Conservation (phyloP, 2,329 filamentous ascomycete genomes). For the Biscogniauxia marginata region DNA sequence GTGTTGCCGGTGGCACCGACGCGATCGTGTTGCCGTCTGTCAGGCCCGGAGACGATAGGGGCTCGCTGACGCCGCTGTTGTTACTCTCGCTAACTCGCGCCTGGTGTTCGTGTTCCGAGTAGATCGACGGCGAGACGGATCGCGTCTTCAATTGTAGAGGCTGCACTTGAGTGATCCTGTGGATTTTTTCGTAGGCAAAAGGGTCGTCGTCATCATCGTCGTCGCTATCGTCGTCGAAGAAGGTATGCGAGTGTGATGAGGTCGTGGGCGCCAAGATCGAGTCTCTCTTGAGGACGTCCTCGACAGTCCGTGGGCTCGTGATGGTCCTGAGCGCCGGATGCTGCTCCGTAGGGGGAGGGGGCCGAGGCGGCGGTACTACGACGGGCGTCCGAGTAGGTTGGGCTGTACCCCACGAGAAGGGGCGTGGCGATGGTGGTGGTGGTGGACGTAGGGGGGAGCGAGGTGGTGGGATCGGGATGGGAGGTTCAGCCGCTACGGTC, state of each 20-base stretch:
- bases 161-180: slow-evolving; percentile 20
- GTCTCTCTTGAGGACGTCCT: slow-evolving; percentile 51
- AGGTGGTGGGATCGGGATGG: slow-evolving; percentile 51
- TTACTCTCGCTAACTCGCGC: slow-evolving; percentile 20
- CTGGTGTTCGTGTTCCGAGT: slow-evolving; percentile 25
- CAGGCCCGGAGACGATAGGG: slow-evolving; percentile 27
- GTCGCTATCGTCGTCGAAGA: slow-evolving; percentile 39
- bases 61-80: slow-evolving; percentile 27
- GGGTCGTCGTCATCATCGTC: slow-evolving; percentile 36
- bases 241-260: slow-evolving; percentile 36
- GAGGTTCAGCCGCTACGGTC: slow-evolving; percentile 55
- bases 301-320: slow-evolving; percentile 27
- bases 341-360: slow-evolving; percentile 48
- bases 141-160: slow-evolving; percentile 27
- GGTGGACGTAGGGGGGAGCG: slow-evolving; percentile 36
- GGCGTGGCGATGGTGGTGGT: slow-evolving; percentile 22
- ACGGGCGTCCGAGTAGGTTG: slow-evolving; percentile 16
- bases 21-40: slow-evolving; percentile 30
- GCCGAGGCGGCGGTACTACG: slow-evolving; percentile 36
- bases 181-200: slow-evolving; percentile 29
- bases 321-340: slow-evolving; percentile 51
- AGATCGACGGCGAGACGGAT: slow-evolving; percentile 32
- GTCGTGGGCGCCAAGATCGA: slow-evolving; percentile 51
- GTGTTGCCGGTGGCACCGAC: slow-evolving; percentile 30
- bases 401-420: slow-evolving; percentile 6